Base-by-base conservation (phyloP, 2,329 filamentous ascomycete genomes). In the Aspergillus sp. region DNA sequence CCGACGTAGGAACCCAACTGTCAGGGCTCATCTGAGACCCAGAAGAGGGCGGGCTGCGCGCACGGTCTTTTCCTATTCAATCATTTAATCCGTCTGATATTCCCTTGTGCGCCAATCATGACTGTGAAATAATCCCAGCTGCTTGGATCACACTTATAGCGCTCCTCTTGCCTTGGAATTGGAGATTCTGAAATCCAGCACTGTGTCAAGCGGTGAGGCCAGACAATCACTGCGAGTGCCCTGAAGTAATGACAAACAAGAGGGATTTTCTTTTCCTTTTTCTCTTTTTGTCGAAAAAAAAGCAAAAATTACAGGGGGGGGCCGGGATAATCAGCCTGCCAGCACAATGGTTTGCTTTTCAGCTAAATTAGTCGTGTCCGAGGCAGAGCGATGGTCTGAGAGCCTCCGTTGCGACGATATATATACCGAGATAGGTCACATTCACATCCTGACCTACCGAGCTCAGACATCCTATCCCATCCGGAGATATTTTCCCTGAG, bases 141-240 rank as follows among this genome's bases (percentile, higher is more conserved):
- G 23, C 9, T 48, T 48, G 52, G 52, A 21, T 54, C 52, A 12
- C 27, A 39, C 21, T 54, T 54, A 41, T 48, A 43, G 52, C 52
- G 52, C 52, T 40, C 43, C 21, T 54, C 33, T 54, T 43, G 52
- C 44, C 43, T 45, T 53, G 52, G 52, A 48, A 31, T 54, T 37
- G 51, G 51, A 47, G 35, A 31, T 21, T 24, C 17, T 48, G n/a
- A 39, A 43, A 9, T 45, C 41, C 17, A 31, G 24, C 35, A 37
- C 19, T 35, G 12, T 35, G 23, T 52, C 39, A 54, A 54, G 52
- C 52, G 52, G 52, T 54, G 52, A 54, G 52, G 52, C 52, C 52
- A 54, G 44, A 54, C 33, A 46, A 52, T 40, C 50, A 46, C 44
- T 46, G 23, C 14, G 14, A 17, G 19, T 24, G 45, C 45, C 45